Evolutionary conservation across 148 eudicot species (phyloP).

Genomic region (Persicaria tinctoria): DNA sequence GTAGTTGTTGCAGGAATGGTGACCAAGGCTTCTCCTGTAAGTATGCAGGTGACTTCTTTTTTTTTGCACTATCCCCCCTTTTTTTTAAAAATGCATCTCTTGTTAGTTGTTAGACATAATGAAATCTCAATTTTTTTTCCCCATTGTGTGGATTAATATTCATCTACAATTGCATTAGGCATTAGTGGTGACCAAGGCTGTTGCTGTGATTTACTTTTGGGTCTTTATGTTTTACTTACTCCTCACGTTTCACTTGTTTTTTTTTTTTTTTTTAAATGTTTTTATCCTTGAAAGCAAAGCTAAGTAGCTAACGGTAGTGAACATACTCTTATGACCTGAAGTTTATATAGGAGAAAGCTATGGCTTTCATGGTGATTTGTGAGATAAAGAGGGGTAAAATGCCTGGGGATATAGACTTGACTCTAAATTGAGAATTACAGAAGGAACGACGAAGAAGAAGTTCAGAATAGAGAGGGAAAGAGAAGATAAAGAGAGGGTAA

Average conservation of each 20-base stretch:
- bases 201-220: background rate
- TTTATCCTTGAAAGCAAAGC: background rate
- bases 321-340: too few relatives aligned
- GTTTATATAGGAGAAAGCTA: too few relatives aligned
- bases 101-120: background rate
- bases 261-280: background rate
- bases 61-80: background rate
- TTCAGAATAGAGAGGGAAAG: too few relatives aligned
- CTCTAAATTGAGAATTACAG: too few relatives aligned
- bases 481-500: too few relatives aligned
- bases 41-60: constrained; percentile 20
- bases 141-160: too few relatives aligned
- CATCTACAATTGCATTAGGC: too few relatives aligned
- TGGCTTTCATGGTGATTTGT: too few relatives aligned
- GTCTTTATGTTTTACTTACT: background rate
- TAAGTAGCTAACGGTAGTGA: background rate
- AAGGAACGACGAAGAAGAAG: too few relatives aligned
- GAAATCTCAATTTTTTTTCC: background rate
- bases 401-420: too few relatives aligned
- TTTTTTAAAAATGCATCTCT: background rate
- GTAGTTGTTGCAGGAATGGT: constrained; percentile 16
- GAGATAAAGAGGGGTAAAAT: too few relatives aligned
- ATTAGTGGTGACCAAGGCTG: background rate
- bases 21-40: constrained; percentile 20
- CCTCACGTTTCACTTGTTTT: background rate